These are phyloP conservation scores for Colletotrichum cordylinicola DNA, from an alignment of 2,329 filamentous ascomycete genomes.

Conservation along the genomic window DNA sequence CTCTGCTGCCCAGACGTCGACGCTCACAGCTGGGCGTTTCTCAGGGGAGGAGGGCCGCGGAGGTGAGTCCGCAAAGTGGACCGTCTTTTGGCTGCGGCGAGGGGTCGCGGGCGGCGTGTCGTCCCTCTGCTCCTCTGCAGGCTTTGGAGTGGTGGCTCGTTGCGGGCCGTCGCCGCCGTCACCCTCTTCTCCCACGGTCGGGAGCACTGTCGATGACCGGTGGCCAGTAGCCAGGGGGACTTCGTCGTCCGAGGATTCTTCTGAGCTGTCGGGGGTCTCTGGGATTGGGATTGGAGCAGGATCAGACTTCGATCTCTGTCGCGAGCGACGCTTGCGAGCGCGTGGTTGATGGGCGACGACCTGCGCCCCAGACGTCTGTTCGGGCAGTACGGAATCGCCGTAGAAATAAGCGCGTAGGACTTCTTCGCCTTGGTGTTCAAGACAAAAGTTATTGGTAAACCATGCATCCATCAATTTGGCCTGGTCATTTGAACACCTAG, in stretches of 20 bases:
- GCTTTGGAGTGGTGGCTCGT: not conserved
- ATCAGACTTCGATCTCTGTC: not conserved
- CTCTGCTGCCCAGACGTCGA: not conserved
- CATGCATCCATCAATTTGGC: slow-evolving; percentile 9
- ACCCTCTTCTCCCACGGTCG: not conserved
- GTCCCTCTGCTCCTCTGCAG: not conserved
- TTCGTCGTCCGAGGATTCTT: not conserved
- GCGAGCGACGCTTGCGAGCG: slow-evolving; percentile 4
- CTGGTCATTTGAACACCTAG: slow-evolving; percentile 12
- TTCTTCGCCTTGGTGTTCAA: slow-evolving; percentile 7
- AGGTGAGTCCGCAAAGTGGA: slow-evolving; percentile 17
- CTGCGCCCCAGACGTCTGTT: not conserved
- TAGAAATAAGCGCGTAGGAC: slow-evolving; percentile 1
- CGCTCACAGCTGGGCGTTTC: not conserved
- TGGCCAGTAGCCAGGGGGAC: not conserved
- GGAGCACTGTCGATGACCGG: not conserved
- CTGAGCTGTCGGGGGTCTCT: not conserved
- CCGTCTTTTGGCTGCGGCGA: slow-evolving; percentile 19
- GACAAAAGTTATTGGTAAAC: slow-evolving; percentile 16
- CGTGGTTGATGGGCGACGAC: not conserved
- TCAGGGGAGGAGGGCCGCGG: not conserved
- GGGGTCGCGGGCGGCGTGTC: not conserved
- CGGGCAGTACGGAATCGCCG: not conserved
- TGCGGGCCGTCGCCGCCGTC: not conserved
- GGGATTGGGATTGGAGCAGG: not conserved